A percentile compares a stretch with the other conserved stretches of the same genome.
These are phyloP conservation scores for Rosa rugosa DNA, from an alignment of 306 rosid genomes.

Conservation along the genomic window DNA sequence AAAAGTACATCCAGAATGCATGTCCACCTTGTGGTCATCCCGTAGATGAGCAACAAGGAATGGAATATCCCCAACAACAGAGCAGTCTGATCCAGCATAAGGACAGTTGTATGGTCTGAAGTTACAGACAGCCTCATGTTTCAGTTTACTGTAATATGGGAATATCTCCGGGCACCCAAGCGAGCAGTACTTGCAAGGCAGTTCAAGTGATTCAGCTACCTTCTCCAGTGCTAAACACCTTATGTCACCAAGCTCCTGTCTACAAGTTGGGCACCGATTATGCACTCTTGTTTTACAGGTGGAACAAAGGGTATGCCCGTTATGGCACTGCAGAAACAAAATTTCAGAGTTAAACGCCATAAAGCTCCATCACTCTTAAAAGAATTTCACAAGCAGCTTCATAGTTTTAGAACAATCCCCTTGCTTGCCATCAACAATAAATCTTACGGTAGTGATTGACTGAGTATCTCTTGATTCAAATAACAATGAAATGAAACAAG, in stretches of 20 bases:
- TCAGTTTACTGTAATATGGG: conserved; percentile 71
- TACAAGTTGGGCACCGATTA: conserved; percentile 77
- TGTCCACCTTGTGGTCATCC: conserved; percentile 79
- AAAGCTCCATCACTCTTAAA: neutral
- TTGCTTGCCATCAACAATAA: conserved; percentile 4
- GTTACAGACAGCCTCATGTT: conserved; percentile 66
- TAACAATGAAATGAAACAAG: neutral
- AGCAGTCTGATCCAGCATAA: conserved; percentile 78
- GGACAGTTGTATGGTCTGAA: conserved; percentile 82
- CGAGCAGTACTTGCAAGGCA: conserved; percentile 63
- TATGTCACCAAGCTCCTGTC: conserved; percentile 78
- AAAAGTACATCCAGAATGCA: conserved; percentile 81
- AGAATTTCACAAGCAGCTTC: conserved; percentile 2
- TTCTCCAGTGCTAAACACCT: conserved; percentile 76
- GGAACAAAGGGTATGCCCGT: conserved; percentile 79
- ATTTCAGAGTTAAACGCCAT: conserved; percentile 16
- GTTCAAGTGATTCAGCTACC: conserved; percentile 76
- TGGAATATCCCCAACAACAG: conserved; percentile 63
- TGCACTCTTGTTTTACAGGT: conserved; percentile 79
- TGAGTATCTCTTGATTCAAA: neutral
- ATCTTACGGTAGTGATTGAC: neutral
- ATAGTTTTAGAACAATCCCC: neutral
- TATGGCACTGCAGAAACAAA: conserved; percentile 60
- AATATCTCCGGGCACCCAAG: conserved; percentile 77
- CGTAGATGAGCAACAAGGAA: conserved; percentile 65